Base-by-base conservation (phyloP, 192 early-diverging fungal genomes). In the Backusella circina region DNA sequence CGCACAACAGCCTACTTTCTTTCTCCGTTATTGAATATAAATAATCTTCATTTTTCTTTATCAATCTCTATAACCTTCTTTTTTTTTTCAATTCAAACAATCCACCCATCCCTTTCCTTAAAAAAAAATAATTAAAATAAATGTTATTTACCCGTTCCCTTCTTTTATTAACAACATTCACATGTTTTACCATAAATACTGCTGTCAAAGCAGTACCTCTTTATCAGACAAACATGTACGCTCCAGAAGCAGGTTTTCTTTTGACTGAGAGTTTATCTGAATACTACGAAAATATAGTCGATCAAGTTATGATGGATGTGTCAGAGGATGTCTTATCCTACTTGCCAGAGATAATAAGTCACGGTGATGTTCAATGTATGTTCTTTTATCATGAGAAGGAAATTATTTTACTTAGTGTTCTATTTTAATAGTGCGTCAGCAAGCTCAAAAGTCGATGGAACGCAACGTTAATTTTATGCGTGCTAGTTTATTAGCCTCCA, bases 211-310 rank as follows among this genome's bases (percentile, higher is more conserved):
- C 74, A 10, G 26, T 44, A 16, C 75, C 38, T 39, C 37, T 64
- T 35, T 15, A 75, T 30, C 68, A 67, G 9, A 31, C 67, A 13
- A 69, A 10, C 5, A 1, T 70, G 26, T 16, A 47, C 30, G 1
- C 16, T 70, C 26, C 69, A 44, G 39, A 47, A 18, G 13, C 41
- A 18, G 39, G 41, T n/a, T 47, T 47, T 16, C 37, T 76, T 31
- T 68, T 76, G 15, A 64, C 54, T 18, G 68, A 71, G n/a, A 76
- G 75, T 54, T 65, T 76, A 30, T 65, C 64, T 31, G 76, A 77
- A 32, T 77, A 77, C n/a, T 77, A 77, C 66, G 76, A 77, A 68
- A 73, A 21, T 23, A 73, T 77, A 30, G 76, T 77, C 18, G 71
- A 77, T 39, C 76, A 73, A 57, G 65, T 73, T 9, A 77, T 77